Conservation (phyloP, 2,329 filamentous ascomycete genomes). For the Cercospora nicotianae region DNA sequence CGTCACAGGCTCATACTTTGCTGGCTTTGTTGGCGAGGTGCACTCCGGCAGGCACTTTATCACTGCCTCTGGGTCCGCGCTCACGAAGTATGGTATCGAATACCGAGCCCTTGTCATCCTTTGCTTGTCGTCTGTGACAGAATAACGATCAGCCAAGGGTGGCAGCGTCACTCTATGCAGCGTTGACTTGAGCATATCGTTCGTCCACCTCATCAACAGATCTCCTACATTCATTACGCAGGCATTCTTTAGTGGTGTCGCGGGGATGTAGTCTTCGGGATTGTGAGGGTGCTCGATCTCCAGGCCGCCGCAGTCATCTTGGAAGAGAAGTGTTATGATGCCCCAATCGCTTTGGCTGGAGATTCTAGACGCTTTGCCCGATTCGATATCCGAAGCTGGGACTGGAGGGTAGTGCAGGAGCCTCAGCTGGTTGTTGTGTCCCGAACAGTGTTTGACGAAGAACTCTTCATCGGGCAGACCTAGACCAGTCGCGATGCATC, state of each 20-base stretch:
- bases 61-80: constrained; percentile 41
- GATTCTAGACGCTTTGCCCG: constrained; percentile 40
- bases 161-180: constrained; percentile 44
- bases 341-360: constrained; percentile 46
- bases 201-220: constrained; percentile 44
- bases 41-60: constrained; percentile 43
- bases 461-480: constrained; percentile 31
- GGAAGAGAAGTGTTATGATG: constrained; percentile 45
- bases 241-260: constrained; percentile 35
- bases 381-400: constrained; percentile 33
- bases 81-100: constrained; percentile 45
- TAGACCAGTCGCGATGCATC: constrained; percentile 40
- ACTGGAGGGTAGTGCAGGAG: constrained; percentile 45
- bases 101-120: constrained; percentile 38
- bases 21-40: constrained; percentile 37
- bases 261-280: constrained; percentile 36
- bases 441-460: constrained; percentile 26
- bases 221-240: constrained; percentile 46
- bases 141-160: constrained; percentile 25
- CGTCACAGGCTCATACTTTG: constrained; percentile 44
- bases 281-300: constrained; percentile 40
- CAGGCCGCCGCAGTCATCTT: constrained; percentile 45
- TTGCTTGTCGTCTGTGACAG: constrained; percentile 7
- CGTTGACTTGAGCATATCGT: constrained; percentile 38
- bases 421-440: constrained; percentile 30